Evolutionary conservation across 352 stramenopile species (phyloP).

Genomic region (Phytophthora aleatoria): DNA sequence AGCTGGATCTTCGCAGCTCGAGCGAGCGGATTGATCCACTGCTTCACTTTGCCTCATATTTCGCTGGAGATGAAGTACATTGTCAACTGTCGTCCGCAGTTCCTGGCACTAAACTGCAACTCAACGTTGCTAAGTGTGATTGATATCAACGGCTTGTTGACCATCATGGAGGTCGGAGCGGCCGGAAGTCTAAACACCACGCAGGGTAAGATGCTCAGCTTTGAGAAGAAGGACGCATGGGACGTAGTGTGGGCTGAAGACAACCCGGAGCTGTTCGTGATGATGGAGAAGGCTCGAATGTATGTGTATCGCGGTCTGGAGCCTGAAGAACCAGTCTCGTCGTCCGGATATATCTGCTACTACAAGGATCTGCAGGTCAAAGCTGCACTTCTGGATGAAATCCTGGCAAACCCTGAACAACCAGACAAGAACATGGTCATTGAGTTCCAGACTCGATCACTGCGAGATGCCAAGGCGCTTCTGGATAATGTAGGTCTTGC

Average conservation of each 20-base stretch:
- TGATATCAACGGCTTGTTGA: slow-evolving; percentile 89
- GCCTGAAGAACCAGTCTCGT: slow-evolving; percentile 90
- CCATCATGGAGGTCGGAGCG: slow-evolving; percentile 82
- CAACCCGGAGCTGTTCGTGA: slow-evolving; percentile 92
- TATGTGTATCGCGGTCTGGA: slow-evolving; percentile 87
- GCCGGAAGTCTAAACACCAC: slow-evolving; percentile 63
- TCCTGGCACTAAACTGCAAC: slow-evolving; percentile 90
- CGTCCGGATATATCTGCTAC: slow-evolving; percentile 87
- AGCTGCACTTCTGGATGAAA: slow-evolving; percentile 83
- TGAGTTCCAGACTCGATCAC: slow-evolving; percentile 87
- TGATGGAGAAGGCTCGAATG: slow-evolving; percentile 94
- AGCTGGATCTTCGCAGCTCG: slow-evolving; percentile 85
- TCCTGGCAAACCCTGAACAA: slow-evolving; percentile 82
- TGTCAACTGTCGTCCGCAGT: slow-evolving; percentile 78
- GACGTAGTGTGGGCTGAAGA: slow-evolving; percentile 93
- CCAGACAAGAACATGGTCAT: slow-evolving; percentile 82
- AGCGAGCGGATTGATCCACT: slow-evolving; percentile 83
- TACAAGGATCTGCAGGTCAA: slow-evolving; percentile 91
- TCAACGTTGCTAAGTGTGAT: slow-evolving; percentile 89
- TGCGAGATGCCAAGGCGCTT: slow-evolving; percentile 88
- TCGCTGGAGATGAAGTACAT: slow-evolving; percentile 92
- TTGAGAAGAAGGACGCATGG: slow-evolving; percentile 92
- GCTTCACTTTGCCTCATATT: slow-evolving; percentile 93
- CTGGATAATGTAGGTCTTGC: slow-evolving; percentile 82
- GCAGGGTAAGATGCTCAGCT: slow-evolving; percentile 74